phyloP scores from a whole-genome alignment of 345 rosid genomes.

The Microcos paniculata region DNA sequence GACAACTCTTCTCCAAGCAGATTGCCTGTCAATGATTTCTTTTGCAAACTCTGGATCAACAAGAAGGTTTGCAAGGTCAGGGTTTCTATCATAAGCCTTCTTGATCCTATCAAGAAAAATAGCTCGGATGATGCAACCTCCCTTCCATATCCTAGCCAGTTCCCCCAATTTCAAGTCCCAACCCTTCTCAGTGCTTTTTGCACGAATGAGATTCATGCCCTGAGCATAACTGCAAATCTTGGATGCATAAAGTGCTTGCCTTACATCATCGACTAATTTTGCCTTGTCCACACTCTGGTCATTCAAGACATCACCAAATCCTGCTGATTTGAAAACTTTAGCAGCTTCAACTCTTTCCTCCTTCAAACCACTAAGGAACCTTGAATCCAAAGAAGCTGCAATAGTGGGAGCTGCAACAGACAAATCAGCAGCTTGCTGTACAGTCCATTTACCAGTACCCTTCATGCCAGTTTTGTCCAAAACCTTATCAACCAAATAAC shows the following conservation, averaged over 20 bases:
- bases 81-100: slow-evolving; percentile 90
- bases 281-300: slow-evolving; percentile 74
- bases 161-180: slow-evolving; percentile 95
- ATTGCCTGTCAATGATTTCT: slow-evolving; percentile 87
- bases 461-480: slow-evolving; percentile 98
- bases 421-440: slow-evolving; percentile 96
- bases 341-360: slow-evolving; percentile 90
- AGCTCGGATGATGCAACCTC: slow-evolving; percentile 95
- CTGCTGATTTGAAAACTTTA: slow-evolving; percentile 73
- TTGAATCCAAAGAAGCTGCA: slow-evolving; percentile 81
- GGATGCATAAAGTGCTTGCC: slow-evolving; percentile 89
- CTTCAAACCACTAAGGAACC: slow-evolving; percentile 91
- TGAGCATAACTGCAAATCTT: slow-evolving; percentile 97
- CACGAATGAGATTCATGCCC: slow-evolving; percentile 94
- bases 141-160: slow-evolving; percentile 97
- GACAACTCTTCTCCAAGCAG: slow-evolving; percentile 95
- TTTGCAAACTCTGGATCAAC: slow-evolving; percentile 96
- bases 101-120: slow-evolving; percentile 91
- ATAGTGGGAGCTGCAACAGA: slow-evolving; percentile 95
- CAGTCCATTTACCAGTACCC: slow-evolving; percentile 98
- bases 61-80: slow-evolving; percentile 81
- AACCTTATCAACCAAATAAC: slow-evolving; percentile 88
- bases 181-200: slow-evolving; percentile 82
- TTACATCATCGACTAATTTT: slow-evolving; percentile 78
- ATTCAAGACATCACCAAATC: slow-evolving; percentile 61